These are phyloP conservation scores for Pseudognaphalium luteoalbum DNA, from an alignment of 129 eudicot species.

Conservation along the genomic window DNA sequence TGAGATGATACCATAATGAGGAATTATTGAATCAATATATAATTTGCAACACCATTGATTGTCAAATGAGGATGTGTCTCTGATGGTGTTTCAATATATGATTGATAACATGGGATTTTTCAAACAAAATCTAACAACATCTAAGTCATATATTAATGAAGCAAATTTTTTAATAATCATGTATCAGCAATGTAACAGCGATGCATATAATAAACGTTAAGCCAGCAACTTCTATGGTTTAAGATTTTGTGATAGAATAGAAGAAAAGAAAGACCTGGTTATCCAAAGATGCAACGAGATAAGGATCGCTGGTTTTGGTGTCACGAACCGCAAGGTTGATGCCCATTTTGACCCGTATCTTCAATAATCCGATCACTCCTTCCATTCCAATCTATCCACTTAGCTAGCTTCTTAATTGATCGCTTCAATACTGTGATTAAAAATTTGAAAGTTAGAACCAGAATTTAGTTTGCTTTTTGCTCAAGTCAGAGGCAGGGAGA, in stretches of 20 bases:
- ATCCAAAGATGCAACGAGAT: constrained; percentile 44
- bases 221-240: neutral
- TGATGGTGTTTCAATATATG: neutral
- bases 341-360: constrained; percentile 46
- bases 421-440: neutral
- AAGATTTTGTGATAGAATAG: neutral
- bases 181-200: neutral
- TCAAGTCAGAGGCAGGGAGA: neutral
- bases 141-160: neutral
- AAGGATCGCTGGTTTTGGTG: constrained; percentile 60
- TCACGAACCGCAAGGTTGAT: constrained; percentile 65
- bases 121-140: neutral
- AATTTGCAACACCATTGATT: neutral
- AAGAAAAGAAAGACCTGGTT: constrained; percentile 32
- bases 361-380: constrained; percentile 43
- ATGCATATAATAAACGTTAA: neutral
- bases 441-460: neutral
- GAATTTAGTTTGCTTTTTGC: neutral
- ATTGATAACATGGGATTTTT: neutral
- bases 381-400: constrained; percentile 36
- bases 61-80: neutral
- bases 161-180: neutral
- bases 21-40: neutral
- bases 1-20: neutral
- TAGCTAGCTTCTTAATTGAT: neutral